Percentiles rank a stretch among this genome's conserved stretches.
Conservation (phyloP, 352 stramenopile genomes). For the Phytophthora citricola region DNA sequence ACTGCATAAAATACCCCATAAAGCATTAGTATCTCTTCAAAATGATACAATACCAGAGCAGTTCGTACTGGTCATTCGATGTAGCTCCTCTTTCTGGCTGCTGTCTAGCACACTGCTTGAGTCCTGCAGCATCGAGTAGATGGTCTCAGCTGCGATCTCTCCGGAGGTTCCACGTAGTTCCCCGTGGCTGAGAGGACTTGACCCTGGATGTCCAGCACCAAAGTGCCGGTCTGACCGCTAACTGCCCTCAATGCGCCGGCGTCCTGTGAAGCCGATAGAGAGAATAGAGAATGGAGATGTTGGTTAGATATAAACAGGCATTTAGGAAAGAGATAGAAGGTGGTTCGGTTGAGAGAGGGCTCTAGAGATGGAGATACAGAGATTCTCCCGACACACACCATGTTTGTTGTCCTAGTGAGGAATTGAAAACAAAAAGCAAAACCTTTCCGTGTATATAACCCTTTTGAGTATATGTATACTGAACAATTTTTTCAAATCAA, state of each 20-base stretch:
- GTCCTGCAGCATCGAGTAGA: constrained; percentile 79
- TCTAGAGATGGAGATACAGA: constrained; percentile 14
- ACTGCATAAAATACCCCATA: constrained; percentile 37
- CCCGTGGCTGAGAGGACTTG: constrained; percentile 67
- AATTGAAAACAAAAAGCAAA: no score
- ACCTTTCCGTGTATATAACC: no score
- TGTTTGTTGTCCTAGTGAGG: constrained; percentile 4
- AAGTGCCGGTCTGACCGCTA: constrained; percentile 61
- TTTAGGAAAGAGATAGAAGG: not conserved
- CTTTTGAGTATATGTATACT: no score
- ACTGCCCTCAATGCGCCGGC: constrained; percentile 55
- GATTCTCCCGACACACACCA: constrained; percentile 13
- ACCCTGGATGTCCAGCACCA: constrained; percentile 67
- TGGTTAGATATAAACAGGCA: constrained; percentile 5
- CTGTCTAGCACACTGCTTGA: constrained; percentile 61
- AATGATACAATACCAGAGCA: not conserved
- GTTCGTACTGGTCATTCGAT: constrained; percentile 67
- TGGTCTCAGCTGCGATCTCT: constrained; percentile 59
- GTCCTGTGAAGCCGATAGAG: constrained; percentile 47
- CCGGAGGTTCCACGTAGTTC: constrained; percentile 59
- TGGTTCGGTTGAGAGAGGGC: not conserved
- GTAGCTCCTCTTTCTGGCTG: constrained; percentile 63
- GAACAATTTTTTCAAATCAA: no score
- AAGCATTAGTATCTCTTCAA: constrained; percentile 5
- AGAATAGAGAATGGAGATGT: not conserved